A percentile compares a stretch with the other conserved stretches of the same genome.
phyloP scores from a whole-genome alignment of 2,329 filamentous ascomycete genomes.

The Sporothrix mexicana region DNA sequence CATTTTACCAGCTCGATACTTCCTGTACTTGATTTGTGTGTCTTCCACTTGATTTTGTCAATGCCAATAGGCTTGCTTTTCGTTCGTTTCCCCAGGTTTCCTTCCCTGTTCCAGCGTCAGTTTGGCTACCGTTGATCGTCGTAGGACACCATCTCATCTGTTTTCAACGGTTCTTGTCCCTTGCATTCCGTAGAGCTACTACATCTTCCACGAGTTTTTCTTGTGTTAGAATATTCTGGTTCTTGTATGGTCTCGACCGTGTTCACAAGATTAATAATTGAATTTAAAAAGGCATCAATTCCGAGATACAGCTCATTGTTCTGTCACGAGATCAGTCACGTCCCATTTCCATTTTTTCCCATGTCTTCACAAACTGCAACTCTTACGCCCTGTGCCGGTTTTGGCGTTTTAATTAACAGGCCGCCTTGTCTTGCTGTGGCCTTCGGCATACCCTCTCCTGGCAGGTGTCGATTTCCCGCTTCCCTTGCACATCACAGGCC shows the following conservation, averaged over 20 bases:
- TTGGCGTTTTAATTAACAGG: background rate
- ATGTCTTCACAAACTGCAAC: background rate
- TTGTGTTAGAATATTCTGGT: background rate
- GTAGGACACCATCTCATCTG: background rate
- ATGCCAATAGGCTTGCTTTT: no score
- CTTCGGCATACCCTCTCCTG: slow-evolving; percentile 20
- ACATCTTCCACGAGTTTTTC: background rate
- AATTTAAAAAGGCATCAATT: background rate
- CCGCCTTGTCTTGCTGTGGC: slow-evolving; percentile 15
- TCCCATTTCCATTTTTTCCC: background rate
- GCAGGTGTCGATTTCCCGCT: slow-evolving; percentile 10
- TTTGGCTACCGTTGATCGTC: background rate
- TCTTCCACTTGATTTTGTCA: background rate
- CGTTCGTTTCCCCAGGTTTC: background rate
- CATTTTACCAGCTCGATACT: slow-evolving; percentile 11
- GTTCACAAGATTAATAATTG: background rate
- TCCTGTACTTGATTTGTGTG: background rate
- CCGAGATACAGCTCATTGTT: background rate
- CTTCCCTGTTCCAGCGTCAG: background rate
- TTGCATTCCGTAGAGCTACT: background rate
- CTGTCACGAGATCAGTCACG: background rate
- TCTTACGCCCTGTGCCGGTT: slow-evolving; percentile 3
- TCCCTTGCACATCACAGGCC: slow-evolving; percentile 21
- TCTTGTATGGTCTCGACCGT: background rate
- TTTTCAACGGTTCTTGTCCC: background rate